phyloP scores from a whole-genome alignment of 768 basidiomycete species.

The Punctularia strigosozonata region DNA sequence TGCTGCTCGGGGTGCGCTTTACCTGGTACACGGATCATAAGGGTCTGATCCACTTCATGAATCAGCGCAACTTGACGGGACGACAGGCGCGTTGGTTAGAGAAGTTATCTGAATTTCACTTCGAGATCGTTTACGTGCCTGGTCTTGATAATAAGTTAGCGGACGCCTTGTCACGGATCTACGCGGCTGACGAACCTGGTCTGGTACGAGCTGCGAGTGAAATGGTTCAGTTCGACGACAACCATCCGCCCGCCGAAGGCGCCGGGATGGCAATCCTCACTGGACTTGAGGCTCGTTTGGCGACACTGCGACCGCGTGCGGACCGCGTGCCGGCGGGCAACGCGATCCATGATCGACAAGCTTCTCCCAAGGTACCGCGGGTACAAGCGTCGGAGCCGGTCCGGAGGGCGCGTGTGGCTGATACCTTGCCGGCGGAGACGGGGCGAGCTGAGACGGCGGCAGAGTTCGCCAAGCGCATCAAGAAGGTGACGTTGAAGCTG shows the following conservation, averaged over 20 bases:
- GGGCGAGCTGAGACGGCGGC: constrained; percentile 5
- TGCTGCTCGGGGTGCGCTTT: constrained; percentile 7
- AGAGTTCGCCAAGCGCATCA: constrained; percentile 5
- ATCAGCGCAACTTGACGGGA: constrained; percentile 20
- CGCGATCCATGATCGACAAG: not conserved
- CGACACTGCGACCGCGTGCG: not conserved
- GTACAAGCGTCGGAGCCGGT: too few relatives aligned
- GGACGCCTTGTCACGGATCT: constrained; percentile 13
- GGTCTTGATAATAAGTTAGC: constrained; percentile 20
- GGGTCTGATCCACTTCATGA: constrained; percentile 16
- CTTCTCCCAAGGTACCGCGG: too few relatives aligned
- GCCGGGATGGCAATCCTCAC: not conserved
- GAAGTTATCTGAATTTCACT: constrained; percentile 17
- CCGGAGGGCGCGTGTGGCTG: too few relatives aligned
- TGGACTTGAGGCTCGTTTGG: not conserved
- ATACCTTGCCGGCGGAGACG: constrained; percentile 4
- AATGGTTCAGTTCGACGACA: not conserved
- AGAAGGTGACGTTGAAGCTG: not conserved
- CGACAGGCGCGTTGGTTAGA: constrained; percentile 27
- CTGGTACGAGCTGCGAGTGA: not conserved
- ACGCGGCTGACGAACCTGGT: constrained; percentile 1
- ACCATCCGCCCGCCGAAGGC: not conserved
- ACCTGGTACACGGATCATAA: constrained; percentile 7
- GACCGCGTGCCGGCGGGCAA: not conserved
- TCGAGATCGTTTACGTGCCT: constrained; percentile 15